These are phyloP conservation scores for Coemansia sp. DNA, from an alignment of 192 early-diverging fungal genomes.

Conservation along the genomic window DNA sequence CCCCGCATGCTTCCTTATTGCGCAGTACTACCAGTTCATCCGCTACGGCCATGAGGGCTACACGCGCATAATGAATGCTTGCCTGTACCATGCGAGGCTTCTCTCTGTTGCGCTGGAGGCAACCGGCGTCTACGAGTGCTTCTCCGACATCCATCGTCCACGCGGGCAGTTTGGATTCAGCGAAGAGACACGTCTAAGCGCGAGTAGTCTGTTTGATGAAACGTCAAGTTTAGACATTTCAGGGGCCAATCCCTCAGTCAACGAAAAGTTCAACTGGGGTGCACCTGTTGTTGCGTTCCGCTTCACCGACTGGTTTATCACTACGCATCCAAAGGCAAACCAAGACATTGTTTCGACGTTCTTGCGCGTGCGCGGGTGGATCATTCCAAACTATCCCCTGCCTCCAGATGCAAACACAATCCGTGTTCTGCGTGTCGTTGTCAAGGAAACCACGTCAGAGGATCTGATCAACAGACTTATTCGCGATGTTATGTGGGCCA, in stretches of 20 bases:
- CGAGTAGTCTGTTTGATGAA: slow-evolving; percentile 26
- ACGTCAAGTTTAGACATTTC: not conserved
- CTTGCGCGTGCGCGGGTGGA: slow-evolving; percentile 71
- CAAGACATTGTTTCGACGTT: slow-evolving; percentile 63
- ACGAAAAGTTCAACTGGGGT: slow-evolving; percentile 50
- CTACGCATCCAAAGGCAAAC: slow-evolving; percentile 55
- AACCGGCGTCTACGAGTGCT: slow-evolving; percentile 63
- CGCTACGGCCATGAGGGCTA: slow-evolving; percentile 70
- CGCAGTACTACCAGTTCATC: slow-evolving; percentile 83
- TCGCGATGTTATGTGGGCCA: slow-evolving; percentile 58
- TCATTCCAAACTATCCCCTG: slow-evolving; percentile 77
- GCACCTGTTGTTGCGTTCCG: slow-evolving; percentile 68
- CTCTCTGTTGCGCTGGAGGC: slow-evolving; percentile 58
- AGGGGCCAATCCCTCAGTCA: slow-evolving; percentile 29
- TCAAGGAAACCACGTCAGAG: slow-evolving; percentile 60
- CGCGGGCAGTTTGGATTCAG: slow-evolving; percentile 50
- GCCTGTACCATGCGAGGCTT: slow-evolving; percentile 59
- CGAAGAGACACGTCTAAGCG: slow-evolving; percentile 26
- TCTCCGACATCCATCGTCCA: slow-evolving; percentile 65
- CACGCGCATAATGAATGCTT: slow-evolving; percentile 65
- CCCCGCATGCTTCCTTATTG: slow-evolving; percentile 71
- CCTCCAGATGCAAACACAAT: slow-evolving; percentile 52
- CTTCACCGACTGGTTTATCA: slow-evolving; percentile 59
- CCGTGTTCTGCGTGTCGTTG: slow-evolving; percentile 68
- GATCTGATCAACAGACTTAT: slow-evolving; percentile 58